Conservation (phyloP, 768 basidiomycete genomes). For the Agaricus sinodeliciosus region DNA sequence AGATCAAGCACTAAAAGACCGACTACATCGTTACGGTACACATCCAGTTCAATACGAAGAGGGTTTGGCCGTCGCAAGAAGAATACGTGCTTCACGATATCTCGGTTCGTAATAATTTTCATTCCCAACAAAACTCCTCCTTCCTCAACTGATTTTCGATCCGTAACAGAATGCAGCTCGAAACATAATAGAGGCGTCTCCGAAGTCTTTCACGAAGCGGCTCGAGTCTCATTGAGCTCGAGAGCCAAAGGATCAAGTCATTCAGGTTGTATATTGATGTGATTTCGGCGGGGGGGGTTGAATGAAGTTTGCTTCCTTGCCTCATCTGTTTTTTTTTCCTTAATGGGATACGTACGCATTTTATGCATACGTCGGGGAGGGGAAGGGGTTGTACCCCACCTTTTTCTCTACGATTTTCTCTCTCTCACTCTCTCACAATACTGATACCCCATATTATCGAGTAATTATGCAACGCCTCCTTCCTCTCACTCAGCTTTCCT, state of each 20-base stretch:
- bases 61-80: slow-evolving; percentile 78
- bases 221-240: slow-evolving; percentile 74
- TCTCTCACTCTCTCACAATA: neutral
- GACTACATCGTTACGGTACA: slow-evolving; percentile 60
- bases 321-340: neutral
- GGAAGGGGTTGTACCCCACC: neutral
- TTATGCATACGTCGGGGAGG: too few relatives aligned
- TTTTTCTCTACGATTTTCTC: neutral
- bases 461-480: neutral
- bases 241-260: slow-evolving; percentile 59
- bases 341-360: neutral
- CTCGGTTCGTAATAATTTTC: slow-evolving; percentile 59
- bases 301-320: too few relatives aligned
- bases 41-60: slow-evolving; percentile 89
- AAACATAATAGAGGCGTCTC: slow-evolving; percentile 94
- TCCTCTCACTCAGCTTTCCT: too few relatives aligned
- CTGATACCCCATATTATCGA: slow-evolving; percentile 8
- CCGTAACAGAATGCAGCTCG: slow-evolving; percentile 80
- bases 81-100: slow-evolving; percentile 91
- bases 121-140: neutral
- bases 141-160: neutral
- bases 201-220: slow-evolving; percentile 91
- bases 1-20: slow-evolving; percentile 64
- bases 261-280: slow-evolving; percentile 55
- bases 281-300: too few relatives aligned